Percentiles rank a stretch among this genome's conserved stretches.
phyloP scores from a whole-genome alignment of 331 rosid genomes.

The Telfairia occidentalis region DNA sequence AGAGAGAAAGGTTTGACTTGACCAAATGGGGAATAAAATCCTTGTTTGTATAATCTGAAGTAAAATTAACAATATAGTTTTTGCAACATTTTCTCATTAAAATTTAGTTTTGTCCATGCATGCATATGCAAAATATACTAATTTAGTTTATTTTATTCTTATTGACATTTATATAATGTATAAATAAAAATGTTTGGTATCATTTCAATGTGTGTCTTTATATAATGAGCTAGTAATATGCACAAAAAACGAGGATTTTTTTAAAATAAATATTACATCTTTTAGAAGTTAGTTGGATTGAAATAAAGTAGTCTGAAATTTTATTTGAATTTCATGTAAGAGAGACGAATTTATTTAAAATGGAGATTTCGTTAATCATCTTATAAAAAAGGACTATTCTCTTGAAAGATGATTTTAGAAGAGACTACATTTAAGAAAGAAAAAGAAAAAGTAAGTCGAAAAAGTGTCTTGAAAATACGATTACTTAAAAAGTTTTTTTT shows the following conservation, averaged over 20 bases:
- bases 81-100: conserved; percentile 10
- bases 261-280: not conserved
- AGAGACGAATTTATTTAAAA: too few relatives aligned
- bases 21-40: conserved; percentile 9
- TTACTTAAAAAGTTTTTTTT: too few relatives aligned
- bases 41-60: conserved; percentile 3
- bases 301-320: not conserved
- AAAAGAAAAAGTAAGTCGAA: not conserved
- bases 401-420: not conserved
- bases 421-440: not conserved
- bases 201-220: too few relatives aligned
- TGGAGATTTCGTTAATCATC: too few relatives aligned
- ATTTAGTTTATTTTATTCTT: not conserved
- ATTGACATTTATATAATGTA: not conserved
- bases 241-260: not conserved
- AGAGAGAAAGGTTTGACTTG: conserved; percentile 14
- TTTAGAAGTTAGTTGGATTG: not conserved
- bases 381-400: too few relatives aligned
- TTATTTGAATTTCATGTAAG: not conserved
- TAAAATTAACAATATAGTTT: not conserved
- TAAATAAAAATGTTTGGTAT: not conserved
- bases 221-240: not conserved
- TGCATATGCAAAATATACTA: conserved; percentile 11
- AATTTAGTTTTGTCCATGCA: conserved; percentile 4
- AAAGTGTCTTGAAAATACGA: not conserved